Evolutionary conservation across 805 yeast genomes (phyloP).

Genomic region (Wickerhamomyces ciferrii): DNA sequence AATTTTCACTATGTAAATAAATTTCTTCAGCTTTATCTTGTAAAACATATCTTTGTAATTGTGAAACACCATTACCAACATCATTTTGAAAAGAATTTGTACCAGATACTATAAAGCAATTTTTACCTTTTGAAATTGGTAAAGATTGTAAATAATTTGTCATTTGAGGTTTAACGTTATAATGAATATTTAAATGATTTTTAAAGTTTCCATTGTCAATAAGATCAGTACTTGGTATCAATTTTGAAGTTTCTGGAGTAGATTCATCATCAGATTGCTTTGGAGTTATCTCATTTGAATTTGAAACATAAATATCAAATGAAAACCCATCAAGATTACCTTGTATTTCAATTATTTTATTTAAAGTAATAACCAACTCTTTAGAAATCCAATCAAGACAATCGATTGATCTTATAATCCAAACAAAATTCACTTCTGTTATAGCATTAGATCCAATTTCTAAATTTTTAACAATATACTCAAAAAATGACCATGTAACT

Average conservation of each 20-base stretch:
- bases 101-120: conserved; percentile 42
- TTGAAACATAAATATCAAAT: conserved; percentile 24
- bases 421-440: conserved; percentile 32
- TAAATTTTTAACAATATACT: conserved; percentile 13
- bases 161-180: conserved; percentile 13
- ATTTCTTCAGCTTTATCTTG: conserved; percentile 33
- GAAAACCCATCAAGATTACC: conserved; percentile 4
- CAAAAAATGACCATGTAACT: conserved; percentile 40
- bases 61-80: conserved; percentile 35
- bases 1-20: conserved; percentile 46
- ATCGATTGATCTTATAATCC: conserved; percentile 34
- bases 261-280: neutral
- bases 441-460: conserved; percentile 12
- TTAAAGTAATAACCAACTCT: conserved; percentile 23
- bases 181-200: conserved; percentile 2
- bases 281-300: conserved; percentile 12
- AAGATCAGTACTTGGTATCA: too few species aligned
- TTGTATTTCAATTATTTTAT: neutral
- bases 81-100: conserved; percentile 33
- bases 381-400: conserved; percentile 34
- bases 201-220: neutral
- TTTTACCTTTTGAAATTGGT: conserved; percentile 20
- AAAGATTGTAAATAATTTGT: conserved; percentile 1
- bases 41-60: conserved; percentile 31
- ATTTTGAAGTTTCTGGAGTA: neutral